Percentiles rank a stretch among this genome's conserved stretches.
These are phyloP conservation scores for Basipetospora chlamydospora DNA, from an alignment of 2,329 filamentous ascomycete genomes.

Conservation along the genomic window DNA sequence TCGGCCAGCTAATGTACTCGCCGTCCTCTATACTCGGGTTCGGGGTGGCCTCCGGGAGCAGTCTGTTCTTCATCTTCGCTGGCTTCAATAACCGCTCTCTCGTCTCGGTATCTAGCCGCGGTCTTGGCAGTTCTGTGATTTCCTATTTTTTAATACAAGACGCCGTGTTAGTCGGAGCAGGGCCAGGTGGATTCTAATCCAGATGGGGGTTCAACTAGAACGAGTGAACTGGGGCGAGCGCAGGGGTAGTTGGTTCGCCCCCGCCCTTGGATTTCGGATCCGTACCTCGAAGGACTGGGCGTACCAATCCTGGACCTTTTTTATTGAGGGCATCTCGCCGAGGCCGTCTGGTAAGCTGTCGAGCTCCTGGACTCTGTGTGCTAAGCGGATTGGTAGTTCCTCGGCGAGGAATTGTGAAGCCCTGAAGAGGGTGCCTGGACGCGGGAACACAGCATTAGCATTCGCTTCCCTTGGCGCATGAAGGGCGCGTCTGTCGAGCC, in stretches of 20 bases:
- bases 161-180: conserved; percentile 7
- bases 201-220: too few species aligned
- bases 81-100: conserved; percentile 66
- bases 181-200: too few species aligned
- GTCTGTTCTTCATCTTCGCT: conserved; percentile 39
- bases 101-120: conserved; percentile 59
- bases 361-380: conserved; percentile 91
- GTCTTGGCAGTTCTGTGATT: conserved; percentile 75
- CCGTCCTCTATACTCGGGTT: conserved; percentile 83
- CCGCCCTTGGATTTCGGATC: too few species aligned
- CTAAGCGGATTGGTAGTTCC: conserved; percentile 90
- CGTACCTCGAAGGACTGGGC: conserved; percentile 94
- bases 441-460: neutral
- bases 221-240: too few species aligned
- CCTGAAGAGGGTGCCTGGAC: conserved; percentile 77
- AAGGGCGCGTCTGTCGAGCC: too few species aligned
- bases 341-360: conserved; percentile 85
- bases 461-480: too few species aligned
- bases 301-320: conserved; percentile 94
- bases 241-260: too few species aligned
- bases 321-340: conserved; percentile 95
- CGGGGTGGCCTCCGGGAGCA: conserved; percentile 68
- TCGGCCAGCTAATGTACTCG: conserved; percentile 54
- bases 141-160: conserved; percentile 56
- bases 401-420: conserved; percentile 97